Evolutionary conservation across 163 green algal species (phyloP).

Genomic region (Trebouxia gelatinosa): DNA sequence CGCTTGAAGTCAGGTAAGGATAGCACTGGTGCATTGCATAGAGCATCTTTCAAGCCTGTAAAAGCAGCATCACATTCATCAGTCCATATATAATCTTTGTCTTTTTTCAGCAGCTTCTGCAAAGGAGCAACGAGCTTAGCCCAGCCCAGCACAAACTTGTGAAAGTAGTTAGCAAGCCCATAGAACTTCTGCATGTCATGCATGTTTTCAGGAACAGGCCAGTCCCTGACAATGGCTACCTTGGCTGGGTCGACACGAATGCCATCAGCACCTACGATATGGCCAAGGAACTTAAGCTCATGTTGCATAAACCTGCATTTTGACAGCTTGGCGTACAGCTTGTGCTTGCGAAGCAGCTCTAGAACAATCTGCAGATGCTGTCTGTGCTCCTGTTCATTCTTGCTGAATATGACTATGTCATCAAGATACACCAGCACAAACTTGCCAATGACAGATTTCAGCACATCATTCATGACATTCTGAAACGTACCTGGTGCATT

Average conservation of each 20-base stretch:
- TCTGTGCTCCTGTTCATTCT: conserved; percentile 38
- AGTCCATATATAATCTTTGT: conserved; percentile 28
- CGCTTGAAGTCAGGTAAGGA: conserved; percentile 33
- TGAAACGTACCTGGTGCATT: conserved; percentile 42
- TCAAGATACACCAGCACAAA: conserved; percentile 52
- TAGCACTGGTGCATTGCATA: conserved; percentile 30
- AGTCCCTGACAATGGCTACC: conserved; percentile 37
- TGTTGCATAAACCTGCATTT: conserved; percentile 45
- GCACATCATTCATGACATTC: conserved; percentile 45
- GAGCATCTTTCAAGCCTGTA: not conserved
- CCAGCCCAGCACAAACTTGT: not conserved
- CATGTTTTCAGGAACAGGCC: conserved; percentile 3
- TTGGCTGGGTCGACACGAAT: conserved; percentile 42
- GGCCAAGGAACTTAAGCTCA: conserved; percentile 39
- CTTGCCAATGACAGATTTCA: conserved; percentile 29
- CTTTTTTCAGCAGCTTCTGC: conserved; percentile 19
- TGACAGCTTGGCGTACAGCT: conserved; percentile 36
- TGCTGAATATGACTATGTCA: conserved; percentile 50
- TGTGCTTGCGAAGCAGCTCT: conserved; percentile 28
- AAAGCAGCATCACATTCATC: not conserved
- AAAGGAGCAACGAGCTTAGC: conserved; percentile 36
- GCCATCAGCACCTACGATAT: conserved; percentile 36
- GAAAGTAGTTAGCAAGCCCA: conserved; percentile 1
- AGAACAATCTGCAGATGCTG: conserved; percentile 46
- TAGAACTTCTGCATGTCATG: not conserved